Evolutionary conservation across 768 basidiomycete species (phyloP).

Genomic region (Calocera cornea): DNA sequence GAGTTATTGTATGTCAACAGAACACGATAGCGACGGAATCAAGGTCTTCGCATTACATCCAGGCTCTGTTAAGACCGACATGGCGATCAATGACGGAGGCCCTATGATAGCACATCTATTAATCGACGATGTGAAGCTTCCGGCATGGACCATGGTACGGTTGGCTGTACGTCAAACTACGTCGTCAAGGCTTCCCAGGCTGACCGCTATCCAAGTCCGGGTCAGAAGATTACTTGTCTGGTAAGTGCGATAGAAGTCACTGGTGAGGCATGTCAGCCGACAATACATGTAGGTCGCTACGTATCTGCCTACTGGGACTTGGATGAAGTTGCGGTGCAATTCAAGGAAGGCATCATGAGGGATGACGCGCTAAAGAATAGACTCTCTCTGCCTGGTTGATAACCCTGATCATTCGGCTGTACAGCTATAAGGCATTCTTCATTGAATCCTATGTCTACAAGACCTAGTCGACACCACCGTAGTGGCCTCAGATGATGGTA

Average conservation of each 20-base stretch:
- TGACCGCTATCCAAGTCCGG: conserved; percentile 7
- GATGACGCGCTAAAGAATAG: conserved; percentile 2
- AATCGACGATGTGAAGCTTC: background rate
- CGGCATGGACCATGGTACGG: conserved; percentile 9
- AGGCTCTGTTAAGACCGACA: conserved; percentile 13
- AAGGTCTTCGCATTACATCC: conserved; percentile 10
- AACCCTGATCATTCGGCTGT: background rate
- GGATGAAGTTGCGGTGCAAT: background rate
- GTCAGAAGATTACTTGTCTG: background rate
- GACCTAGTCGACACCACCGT: background rate
- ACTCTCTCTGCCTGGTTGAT: background rate
- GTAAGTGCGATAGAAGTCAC: background rate
- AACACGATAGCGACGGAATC: background rate
- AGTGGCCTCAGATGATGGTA: background rate
- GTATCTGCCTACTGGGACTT: conserved; percentile 8
- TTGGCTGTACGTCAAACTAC: background rate
- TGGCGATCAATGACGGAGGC: background rate
- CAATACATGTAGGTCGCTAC: background rate
- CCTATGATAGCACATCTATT: conserved; percentile 1
- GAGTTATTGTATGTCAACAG: background rate
- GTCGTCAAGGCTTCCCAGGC: conserved; percentile 4
- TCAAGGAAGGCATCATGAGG: background rate
- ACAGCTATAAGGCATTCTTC: background rate
- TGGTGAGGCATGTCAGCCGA: background rate
- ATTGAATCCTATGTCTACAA: background rate